phyloP scores from a whole-genome alignment of 768 basidiomycete genomes.

The Phlegmacium glaucopus region DNA sequence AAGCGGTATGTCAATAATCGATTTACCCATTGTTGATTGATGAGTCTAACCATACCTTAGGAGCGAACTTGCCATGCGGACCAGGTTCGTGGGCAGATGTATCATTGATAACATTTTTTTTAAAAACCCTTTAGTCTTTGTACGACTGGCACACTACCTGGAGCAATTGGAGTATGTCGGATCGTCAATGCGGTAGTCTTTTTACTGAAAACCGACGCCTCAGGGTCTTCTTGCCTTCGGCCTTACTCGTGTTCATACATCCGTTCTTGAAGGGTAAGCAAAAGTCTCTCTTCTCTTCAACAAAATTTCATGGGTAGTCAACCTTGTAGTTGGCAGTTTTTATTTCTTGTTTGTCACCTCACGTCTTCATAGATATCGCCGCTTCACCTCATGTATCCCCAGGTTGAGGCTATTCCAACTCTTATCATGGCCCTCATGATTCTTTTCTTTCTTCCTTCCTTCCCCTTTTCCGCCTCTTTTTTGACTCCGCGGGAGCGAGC shows the following conservation, averaged over 20 bases:
- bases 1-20: conserved; percentile 9
- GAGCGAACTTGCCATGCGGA: conserved; percentile 47
- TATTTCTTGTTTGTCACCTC: conserved; percentile 42
- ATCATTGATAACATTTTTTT: background rate
- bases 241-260: conserved; percentile 48
- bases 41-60: conserved; percentile 17
- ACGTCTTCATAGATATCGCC: background rate
- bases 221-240: conserved; percentile 57
- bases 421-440: conserved; percentile 47
- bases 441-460: conserved; percentile 49
- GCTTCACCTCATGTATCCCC: background rate
- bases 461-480: conserved; percentile 52
- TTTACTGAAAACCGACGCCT: too few relatives aligned
- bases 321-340: conserved; percentile 51
- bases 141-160: conserved; percentile 57
- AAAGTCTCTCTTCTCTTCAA: background rate
- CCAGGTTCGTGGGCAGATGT: conserved; percentile 35
- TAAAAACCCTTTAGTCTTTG: conserved; percentile 34
- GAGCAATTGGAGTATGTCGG: conserved; percentile 49
- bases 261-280: conserved; percentile 20
- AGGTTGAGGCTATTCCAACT: conserved; percentile 58
- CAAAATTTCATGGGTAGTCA: background rate
- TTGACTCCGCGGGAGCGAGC: conserved; percentile 48
- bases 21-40: background rate
- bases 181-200: too few relatives aligned